Evolutionary conservation across 1,139 yeast species (phyloP).

Genomic region (Williopsis jadinii): DNA sequence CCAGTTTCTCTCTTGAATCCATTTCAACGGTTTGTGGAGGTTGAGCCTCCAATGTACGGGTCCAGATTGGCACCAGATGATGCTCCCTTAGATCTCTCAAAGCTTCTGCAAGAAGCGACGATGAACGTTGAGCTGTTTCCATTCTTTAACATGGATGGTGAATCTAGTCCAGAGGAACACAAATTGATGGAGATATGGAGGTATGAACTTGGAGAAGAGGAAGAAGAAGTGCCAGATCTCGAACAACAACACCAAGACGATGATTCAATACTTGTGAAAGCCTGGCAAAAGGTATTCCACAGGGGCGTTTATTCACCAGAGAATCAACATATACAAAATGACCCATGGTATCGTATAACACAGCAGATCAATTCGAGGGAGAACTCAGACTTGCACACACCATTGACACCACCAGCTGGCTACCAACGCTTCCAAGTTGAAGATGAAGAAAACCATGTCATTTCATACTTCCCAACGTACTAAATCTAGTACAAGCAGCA

Average conservation of each 20-base stretch:
- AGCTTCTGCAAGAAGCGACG: constrained; percentile 5
- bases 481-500: no score
- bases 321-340: constrained; percentile 3
- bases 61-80: constrained; percentile 15
- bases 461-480: no score
- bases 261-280: no score
- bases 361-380: not conserved
- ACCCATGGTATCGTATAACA: constrained; percentile 18
- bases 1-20: constrained; percentile 13
- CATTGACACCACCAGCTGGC: no score
- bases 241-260: no score
- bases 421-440: no score
- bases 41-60: constrained; percentile 15
- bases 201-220: constrained; percentile 8
- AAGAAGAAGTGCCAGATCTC: no score
- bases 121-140: not conserved
- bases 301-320: constrained; percentile 6
- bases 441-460: no score
- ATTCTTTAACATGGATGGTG: constrained; percentile 1
- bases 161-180: constrained; percentile 12
- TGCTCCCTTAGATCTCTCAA: constrained; percentile 16
- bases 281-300: constrained; percentile 4
- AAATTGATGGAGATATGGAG: constrained; percentile 15
- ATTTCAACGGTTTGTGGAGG: constrained; percentile 11
- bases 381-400: no score